A percentile compares a stretch with the other conserved stretches of the same genome.
phyloP scores from a whole-genome alignment of 441 rosid genomes.

The Mallotus japonicus region DNA sequence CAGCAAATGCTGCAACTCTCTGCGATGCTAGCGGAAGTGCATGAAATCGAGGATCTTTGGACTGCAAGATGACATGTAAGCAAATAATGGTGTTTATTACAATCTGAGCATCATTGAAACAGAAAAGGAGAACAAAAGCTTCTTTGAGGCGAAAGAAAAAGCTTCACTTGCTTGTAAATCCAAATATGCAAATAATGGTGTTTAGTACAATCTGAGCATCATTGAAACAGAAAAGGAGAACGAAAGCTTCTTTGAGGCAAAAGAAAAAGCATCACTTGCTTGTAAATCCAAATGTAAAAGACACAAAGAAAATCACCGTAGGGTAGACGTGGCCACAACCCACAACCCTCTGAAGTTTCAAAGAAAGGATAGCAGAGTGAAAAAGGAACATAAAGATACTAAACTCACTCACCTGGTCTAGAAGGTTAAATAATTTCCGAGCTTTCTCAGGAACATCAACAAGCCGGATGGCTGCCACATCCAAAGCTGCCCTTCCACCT shows the following conservation, averaged over 20 bases:
- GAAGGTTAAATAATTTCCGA: slow-evolving; percentile 73
- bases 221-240: background rate
- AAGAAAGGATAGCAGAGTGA: background rate
- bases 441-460: slow-evolving; percentile 88
- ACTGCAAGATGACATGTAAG: slow-evolving; percentile 45
- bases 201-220: background rate
- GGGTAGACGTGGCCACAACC: background rate
- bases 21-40: slow-evolving; percentile 92
- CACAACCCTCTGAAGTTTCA: background rate
- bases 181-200: background rate
- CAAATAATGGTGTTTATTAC: background rate
- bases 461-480: slow-evolving; percentile 86
- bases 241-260: background rate
- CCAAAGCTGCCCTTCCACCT: slow-evolving; percentile 88
- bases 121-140: background rate
- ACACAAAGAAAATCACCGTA: background rate
- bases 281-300: background rate
- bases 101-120: background rate
- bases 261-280: slow-evolving; percentile 9
- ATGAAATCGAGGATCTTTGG: slow-evolving; percentile 97
- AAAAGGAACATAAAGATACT: background rate
- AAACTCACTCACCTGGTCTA: slow-evolving; percentile 66
- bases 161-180: background rate
- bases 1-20: slow-evolving; percentile 83
- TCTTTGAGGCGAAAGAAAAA: slow-evolving; percentile 4